Base-by-base conservation (phyloP, 371 early-diverging fungal genomes). In the Mucor circinelloides region DNA sequence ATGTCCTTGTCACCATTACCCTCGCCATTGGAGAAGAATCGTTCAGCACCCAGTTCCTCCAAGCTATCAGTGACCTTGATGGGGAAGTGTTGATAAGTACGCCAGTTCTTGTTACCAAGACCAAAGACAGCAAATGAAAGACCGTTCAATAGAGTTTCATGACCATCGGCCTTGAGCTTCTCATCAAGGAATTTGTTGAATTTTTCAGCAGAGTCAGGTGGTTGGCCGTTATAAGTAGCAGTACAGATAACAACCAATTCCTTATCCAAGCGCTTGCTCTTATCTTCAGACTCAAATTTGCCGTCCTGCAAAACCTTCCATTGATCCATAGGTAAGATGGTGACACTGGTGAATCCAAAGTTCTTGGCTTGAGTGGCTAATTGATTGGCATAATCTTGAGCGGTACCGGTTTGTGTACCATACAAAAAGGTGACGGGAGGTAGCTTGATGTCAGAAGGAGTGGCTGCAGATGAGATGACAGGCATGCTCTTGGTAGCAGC, bases 81-180 rank as follows among this genome's bases (percentile, higher is more conserved):
- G 28, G 88, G 88, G 74, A 87, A 87, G 9, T 69, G 66, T 64
- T 86, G 87, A 42, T 82, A 87, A 6, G 88, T 87, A 28, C 85
- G 70, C 88, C 88, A 87, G 64, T 87, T 82, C 67, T 77, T 77
- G 75, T 88, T 88, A 65, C 83, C 83, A 2, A 83, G 67, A 61
- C 88, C 88, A 75, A 86, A 87, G 13, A 88, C 86, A 40, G 82
- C 69, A 60, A 71, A 88, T 12, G 69, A 62, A 5, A 85, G 50
- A 21, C 84, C 81, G 5, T 73, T 64, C 3, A 80, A 56, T 0
- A 75, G 8, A 12, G 63, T 67, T 60, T 71, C 73, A 23, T 74
- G 58, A 13, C 64, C 68, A 10, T 30, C 31, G 57, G 79, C 73
- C n/a, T 64, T 66, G 19, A 64, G 23, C 34, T 73, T 76, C 19